Evolutionary conservation across 768 basidiomycete species (phyloP).

Genomic region (Tricholoma furcatifolium): DNA sequence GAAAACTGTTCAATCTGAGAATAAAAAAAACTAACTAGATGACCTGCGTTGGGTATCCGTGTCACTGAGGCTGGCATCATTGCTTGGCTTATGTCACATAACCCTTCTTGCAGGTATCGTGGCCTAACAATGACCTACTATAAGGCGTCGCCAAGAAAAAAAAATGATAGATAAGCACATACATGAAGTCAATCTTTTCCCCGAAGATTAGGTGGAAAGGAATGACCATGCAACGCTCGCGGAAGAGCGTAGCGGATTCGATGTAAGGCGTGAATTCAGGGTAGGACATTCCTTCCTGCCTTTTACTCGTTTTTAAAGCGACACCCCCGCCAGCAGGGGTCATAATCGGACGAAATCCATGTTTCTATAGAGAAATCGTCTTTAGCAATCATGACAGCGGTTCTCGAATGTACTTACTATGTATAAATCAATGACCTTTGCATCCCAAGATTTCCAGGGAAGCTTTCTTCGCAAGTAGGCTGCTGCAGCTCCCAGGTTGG

Average conservation of each 20-base stretch:
- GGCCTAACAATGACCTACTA: conserved; percentile 15
- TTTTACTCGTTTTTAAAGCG: conserved; percentile 10
- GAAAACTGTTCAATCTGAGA: not conserved
- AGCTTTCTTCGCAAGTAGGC: conserved; percentile 21
- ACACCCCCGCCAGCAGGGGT: conserved; percentile 6
- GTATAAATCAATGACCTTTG: conserved; percentile 25
- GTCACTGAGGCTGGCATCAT: conserved; percentile 25
- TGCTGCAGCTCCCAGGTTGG: conserved; percentile 23
- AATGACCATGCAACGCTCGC: conserved; percentile 11
- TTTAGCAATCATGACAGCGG: not conserved
- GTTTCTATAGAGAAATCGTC: conserved; percentile 9
- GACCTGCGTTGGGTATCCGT: conserved; percentile 23
- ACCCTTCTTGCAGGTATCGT: conserved; percentile 23
- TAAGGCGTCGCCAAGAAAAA: not conserved
- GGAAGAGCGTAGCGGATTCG: conserved; percentile 14
- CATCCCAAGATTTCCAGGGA: conserved; percentile 31
- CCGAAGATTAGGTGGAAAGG: conserved; percentile 20
- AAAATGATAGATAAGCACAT: not conserved
- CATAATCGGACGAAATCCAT: conserved; percentile 12
- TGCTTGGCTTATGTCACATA: conserved; percentile 20
- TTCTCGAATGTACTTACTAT: conserved; percentile 17
- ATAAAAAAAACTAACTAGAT: conserved; percentile 21
- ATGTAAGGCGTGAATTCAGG: conserved; percentile 18
- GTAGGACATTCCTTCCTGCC: conserved; percentile 18
- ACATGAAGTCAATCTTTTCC: conserved; percentile 20